Conservation (phyloP, 495 filamentous ascomycete genomes). For the Tuber melanosporum region DNA sequence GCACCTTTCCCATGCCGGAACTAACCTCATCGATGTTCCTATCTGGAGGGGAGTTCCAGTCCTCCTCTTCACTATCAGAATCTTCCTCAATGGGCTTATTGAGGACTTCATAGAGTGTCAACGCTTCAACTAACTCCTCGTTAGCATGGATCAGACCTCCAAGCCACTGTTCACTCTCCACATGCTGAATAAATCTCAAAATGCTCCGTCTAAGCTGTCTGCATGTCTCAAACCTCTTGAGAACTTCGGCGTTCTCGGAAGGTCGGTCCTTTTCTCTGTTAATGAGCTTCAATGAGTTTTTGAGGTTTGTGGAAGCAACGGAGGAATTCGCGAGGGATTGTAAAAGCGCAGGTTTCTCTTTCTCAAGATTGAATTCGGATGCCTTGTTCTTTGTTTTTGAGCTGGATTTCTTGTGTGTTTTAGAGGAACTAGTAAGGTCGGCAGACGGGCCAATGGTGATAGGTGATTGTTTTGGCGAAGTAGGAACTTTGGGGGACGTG, state of each 20-base stretch:
- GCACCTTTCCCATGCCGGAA: slow-evolving; percentile 44
- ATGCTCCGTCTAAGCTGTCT: slow-evolving; percentile 77
- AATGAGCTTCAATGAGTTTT: slow-evolving; percentile 81
- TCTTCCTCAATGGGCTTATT: slow-evolving; percentile 96
- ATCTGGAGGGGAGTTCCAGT: slow-evolving; percentile 50
- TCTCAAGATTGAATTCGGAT: slow-evolving; percentile 68
- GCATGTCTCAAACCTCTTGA: slow-evolving; percentile 75
- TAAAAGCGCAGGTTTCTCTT: slow-evolving; percentile 77
- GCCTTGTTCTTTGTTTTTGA: slow-evolving; percentile 48
- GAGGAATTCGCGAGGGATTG: slow-evolving; percentile 75
- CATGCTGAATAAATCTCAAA: slow-evolving; percentile 76
- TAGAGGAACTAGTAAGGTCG: slow-evolving; percentile 22
- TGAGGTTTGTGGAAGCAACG: slow-evolving; percentile 81
- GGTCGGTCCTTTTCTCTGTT: slow-evolving; percentile 85
- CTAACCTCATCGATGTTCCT: slow-evolving; percentile 51
- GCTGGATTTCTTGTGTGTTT: slow-evolving; percentile 28
- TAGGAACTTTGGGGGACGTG: slow-evolving; percentile 39
- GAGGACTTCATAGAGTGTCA: slow-evolving; percentile 90
- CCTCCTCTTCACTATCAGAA: slow-evolving; percentile 78
- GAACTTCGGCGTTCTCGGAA: slow-evolving; percentile 70
- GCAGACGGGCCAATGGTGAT: slow-evolving; percentile 36
- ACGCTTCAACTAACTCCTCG: slow-evolving; percentile 77
- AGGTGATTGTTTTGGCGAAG: slow-evolving; percentile 15
- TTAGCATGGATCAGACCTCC: slow-evolving; percentile 75
- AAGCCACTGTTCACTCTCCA: slow-evolving; percentile 76